A percentile compares a stretch with the other conserved stretches of the same genome.
Conservation (phyloP, 495 filamentous ascomycete genomes). For the Tetracladium marchalianum region DNA sequence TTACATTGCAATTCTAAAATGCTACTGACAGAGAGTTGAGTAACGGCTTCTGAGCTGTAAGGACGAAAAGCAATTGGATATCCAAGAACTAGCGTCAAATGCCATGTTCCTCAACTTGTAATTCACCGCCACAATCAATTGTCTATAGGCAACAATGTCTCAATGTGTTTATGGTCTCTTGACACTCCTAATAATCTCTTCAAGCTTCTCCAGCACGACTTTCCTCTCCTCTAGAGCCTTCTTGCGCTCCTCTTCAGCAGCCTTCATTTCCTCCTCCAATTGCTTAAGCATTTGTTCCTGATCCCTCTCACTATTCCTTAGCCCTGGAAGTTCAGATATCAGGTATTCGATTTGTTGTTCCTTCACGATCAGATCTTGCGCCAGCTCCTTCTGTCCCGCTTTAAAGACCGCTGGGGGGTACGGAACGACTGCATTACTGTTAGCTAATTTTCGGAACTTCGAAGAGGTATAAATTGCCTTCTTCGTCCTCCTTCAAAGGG, state of each 20-base stretch:
- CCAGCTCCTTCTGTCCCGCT: conserved; percentile 66
- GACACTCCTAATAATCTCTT: conserved; percentile 52
- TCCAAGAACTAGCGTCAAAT: no score
- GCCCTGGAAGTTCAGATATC: conserved; percentile 74
- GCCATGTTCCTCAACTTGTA: no score
- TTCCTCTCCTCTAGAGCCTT: conserved; percentile 64
- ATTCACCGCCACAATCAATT: not conserved
- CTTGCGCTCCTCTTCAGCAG: conserved; percentile 60
- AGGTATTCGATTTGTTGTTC: conserved; percentile 91
- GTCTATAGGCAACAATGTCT: not conserved
- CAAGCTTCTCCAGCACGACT: conserved; percentile 53
- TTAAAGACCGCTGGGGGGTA: conserved; percentile 58
- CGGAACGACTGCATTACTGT: conserved; percentile 36
- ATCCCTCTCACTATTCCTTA: conserved; percentile 73
- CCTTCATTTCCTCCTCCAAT: conserved; percentile 65
- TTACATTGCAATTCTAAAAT: no score
- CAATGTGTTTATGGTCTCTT: conserved; percentile 31
- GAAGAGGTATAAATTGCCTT: not conserved
- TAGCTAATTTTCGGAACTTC: not conserved
- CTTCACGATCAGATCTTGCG: conserved; percentile 77
- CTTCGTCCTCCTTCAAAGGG: conserved; percentile 38
- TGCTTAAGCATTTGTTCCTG: conserved; percentile 67
- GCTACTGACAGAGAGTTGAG: no score
- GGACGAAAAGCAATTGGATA: no score
- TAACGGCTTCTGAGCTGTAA: no score